Conservation (phyloP, 2,329 filamentous ascomycete species). For the Fusarium compactum region DNA sequence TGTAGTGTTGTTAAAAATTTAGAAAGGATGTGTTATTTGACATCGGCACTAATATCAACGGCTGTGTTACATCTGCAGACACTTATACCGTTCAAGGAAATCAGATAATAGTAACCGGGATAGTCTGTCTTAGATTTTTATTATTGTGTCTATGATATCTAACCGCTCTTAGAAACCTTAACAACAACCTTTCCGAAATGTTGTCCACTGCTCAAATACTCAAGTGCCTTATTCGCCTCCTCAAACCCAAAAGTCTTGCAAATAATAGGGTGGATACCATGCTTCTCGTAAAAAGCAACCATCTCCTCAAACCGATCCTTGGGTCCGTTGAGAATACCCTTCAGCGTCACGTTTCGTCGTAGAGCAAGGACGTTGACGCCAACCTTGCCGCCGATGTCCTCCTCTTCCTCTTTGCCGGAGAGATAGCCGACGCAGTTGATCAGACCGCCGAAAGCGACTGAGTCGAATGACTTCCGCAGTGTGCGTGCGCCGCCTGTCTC, state of each 20-base stretch:
- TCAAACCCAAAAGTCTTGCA: constrained; percentile 61
- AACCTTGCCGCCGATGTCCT: constrained; percentile 54
- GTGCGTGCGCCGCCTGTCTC: constrained; percentile 67
- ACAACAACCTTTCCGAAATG: constrained; percentile 71
- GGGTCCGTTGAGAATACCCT: constrained; percentile 72
- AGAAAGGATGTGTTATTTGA: background rate
- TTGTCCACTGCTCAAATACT: constrained; percentile 63
- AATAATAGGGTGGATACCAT: constrained; percentile 61
- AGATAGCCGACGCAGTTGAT: constrained; percentile 66
- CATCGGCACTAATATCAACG: background rate
- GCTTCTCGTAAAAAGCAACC: constrained; percentile 59
- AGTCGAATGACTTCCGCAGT: constrained; percentile 64
- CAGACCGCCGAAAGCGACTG: constrained; percentile 65
- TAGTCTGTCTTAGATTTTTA: background rate
- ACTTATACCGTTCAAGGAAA: background rate
- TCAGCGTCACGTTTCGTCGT: constrained; percentile 60
- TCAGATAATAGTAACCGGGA: background rate
- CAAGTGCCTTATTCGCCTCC: constrained; percentile 62
- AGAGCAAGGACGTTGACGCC: constrained; percentile 71
- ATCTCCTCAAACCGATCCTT: constrained; percentile 66
- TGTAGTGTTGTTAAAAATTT: background rate
- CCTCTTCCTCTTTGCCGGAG: constrained; percentile 65
- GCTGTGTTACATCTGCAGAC: background rate
- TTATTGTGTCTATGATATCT: background rate
- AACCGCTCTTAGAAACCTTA: constrained; percentile 51